Evolutionary conservation across 345 rosid genomes (phyloP).

Genomic region (Cardamine occulta): DNA sequence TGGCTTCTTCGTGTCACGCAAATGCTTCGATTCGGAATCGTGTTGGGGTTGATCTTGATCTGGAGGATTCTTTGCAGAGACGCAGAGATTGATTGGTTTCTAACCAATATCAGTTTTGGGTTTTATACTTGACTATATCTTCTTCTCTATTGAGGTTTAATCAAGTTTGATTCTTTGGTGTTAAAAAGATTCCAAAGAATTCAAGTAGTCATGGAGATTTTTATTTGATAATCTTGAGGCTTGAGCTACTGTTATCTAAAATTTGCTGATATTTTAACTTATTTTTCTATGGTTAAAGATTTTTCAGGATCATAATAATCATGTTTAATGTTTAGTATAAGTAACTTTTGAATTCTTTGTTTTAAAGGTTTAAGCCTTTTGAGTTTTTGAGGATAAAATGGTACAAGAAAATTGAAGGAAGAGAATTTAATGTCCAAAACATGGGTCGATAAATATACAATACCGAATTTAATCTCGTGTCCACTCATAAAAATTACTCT

Average conservation of each 20-base stretch:
- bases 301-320: background rate
- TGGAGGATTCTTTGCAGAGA: constrained; percentile 70
- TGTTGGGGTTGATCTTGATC: constrained; percentile 62
- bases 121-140: background rate
- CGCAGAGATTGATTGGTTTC: constrained; percentile 42
- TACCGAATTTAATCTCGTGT: no score
- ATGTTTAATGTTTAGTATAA: no score
- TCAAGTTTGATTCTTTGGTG: constrained; percentile 34
- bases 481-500: no score
- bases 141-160: background rate
- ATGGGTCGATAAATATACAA: no score
- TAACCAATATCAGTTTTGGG: constrained; percentile 6
- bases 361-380: no score
- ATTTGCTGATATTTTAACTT: background rate
- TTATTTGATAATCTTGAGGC: constrained; percentile 18
- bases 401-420: no score
- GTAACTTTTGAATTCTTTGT: no score
- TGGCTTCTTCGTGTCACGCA: constrained; percentile 47
- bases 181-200: constrained; percentile 16
- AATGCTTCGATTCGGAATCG: constrained; percentile 60
- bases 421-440: no score
- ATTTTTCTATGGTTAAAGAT: background rate
- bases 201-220: constrained; percentile 4
- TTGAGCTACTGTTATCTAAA: constrained; percentile 7
- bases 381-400: no score